Base-by-base conservation (phyloP, 2,329 filamentous ascomycete species). In the Monosporascus sp. region DNA sequence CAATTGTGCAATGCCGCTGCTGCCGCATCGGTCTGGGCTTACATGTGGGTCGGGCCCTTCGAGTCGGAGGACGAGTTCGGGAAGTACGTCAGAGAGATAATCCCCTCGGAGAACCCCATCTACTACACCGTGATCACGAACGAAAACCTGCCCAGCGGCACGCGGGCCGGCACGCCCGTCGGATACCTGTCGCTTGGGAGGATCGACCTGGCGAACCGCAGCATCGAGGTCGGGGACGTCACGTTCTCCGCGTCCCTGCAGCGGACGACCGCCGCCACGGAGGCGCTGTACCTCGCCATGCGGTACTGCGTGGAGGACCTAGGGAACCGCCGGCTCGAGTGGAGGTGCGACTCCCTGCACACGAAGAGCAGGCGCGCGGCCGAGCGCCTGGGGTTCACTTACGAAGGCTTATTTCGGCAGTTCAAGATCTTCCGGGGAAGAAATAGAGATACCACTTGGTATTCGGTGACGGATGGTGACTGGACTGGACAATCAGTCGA, bases 281-380 rank as follows among this genome's bases (percentile, higher is more conserved):
- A 49, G 36, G 48, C 48, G 6, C n/a, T 49, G 20, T 49, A 20
- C 22, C 48, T 49, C 9, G 48, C 48, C 3, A 49, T 49, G 48
- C 48, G 48, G n/a, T 49, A 49, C 37, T 17, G 34, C 34, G 20
- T 50, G 8, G 48, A 50, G 8, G 36, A 31, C n/a, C 36, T 42
- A 5, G 48, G 37, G 6, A 42, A 42, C 34, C 48, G 48, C 17
- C 36, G 48, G 3, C 38, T 50, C 11, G 48, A 50, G 38, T 50
- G 37, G 37, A 17, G 20, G 20, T 49, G 36, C 36, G 34, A 49
- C 20, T 24, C 48, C 18, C 48, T 39, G 27, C 37, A 49, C 37
- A 37, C 36, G 20, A 25, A 25, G 48, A 49, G 48, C 48, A 17
- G 37, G 48, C 48, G 48, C 36, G 48, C 48, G 6, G 48, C 48